Percentiles rank a stretch among this genome's conserved stretches.
These are phyloP conservation scores for Ciborinia camelliae DNA, from an alignment of 2,329 filamentous ascomycete genomes.

Conservation along the genomic window DNA sequence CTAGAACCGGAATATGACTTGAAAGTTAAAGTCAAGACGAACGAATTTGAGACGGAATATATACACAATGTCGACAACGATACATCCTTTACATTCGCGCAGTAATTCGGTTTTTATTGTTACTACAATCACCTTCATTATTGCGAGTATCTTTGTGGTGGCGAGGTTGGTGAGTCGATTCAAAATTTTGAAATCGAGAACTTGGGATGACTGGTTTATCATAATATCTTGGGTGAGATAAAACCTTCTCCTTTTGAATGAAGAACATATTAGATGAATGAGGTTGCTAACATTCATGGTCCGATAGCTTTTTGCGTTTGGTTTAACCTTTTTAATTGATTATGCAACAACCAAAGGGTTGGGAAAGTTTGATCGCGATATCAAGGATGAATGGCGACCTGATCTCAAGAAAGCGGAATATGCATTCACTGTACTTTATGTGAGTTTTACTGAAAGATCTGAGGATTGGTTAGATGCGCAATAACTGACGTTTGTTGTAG, in stretches of 20 bases:
- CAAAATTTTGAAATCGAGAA: conserved; percentile 67
- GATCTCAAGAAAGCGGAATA: conserved; percentile 59
- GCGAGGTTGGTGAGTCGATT: conserved; percentile 70
- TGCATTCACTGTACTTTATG: conserved; percentile 61
- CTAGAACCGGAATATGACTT: neutral
- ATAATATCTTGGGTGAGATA: conserved; percentile 65
- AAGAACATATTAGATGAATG: neutral
- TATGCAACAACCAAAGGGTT: conserved; percentile 62
- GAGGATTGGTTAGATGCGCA: neutral
- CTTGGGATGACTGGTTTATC: conserved; percentile 79
- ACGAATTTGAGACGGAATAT: neutral
- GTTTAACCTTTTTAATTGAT: conserved; percentile 63
- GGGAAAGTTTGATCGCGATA: conserved; percentile 63
- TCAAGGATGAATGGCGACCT: conserved; percentile 48
- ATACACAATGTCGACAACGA: conserved; percentile 13
- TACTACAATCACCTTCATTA: conserved; percentile 62
- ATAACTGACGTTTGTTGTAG: conserved; percentile 42
- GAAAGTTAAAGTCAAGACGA: neutral
- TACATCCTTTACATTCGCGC: conserved; percentile 22
- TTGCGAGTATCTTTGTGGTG: conserved; percentile 72
- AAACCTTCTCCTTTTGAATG: neutral
- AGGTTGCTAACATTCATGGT: neutral
- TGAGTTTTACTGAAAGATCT: conserved; percentile 37
- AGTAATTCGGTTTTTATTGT: conserved; percentile 65
- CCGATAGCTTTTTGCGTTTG: conserved; percentile 55